Percentiles rank a stretch among this genome's conserved stretches.
Evolutionary conservation across 2,329 filamentous ascomycete genomes (phyloP).

Genomic region (Cordyceps cicadae): DNA sequence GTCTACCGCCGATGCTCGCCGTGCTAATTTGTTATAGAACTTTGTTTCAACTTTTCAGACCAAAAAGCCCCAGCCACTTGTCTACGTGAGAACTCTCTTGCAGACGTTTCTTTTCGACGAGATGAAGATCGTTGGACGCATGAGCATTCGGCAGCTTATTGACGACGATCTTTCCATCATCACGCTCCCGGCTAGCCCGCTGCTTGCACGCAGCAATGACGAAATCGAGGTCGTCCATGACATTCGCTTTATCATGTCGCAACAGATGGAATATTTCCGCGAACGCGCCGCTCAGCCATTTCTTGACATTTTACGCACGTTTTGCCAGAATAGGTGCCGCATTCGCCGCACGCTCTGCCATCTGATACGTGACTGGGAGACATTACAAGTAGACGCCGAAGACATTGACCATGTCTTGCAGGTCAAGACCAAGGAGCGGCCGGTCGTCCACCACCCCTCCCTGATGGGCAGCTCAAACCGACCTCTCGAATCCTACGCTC

Average conservation of each 20-base stretch:
- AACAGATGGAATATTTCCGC: constrained; percentile 63
- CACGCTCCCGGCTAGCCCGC: constrained; percentile 60
- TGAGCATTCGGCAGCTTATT: constrained; percentile 65
- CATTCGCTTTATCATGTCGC: constrained; percentile 62
- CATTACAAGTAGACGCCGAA: constrained; percentile 72
- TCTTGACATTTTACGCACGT: constrained; percentile 71
- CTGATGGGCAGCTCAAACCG: constrained; percentile 21
- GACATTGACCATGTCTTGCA: constrained; percentile 64
- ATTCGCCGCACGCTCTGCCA: constrained; percentile 86
- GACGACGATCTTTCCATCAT: constrained; percentile 74
- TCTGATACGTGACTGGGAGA: constrained; percentile 73
- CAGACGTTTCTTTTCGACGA: constrained; percentile 68
- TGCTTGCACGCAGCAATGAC: constrained; percentile 69
- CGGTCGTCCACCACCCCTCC: constrained; percentile 40
- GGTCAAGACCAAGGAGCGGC: constrained; percentile 49
- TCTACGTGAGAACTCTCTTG: constrained; percentile 74
- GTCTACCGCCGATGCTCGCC: too few species aligned
- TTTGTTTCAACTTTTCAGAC: constrained; percentile 69
- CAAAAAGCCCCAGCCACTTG: constrained; percentile 71
- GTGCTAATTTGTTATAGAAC: constrained; percentile 38
- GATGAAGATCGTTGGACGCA: constrained; percentile 58
- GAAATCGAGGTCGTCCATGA: constrained; percentile 67
- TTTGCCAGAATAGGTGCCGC: constrained; percentile 85
- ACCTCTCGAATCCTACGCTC: constrained; percentile 49
- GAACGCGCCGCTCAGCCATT: constrained; percentile 60